Conservation (phyloP, 2,329 filamentous ascomycete genomes). For the Stagonosporopsis rhizophila region DNA sequence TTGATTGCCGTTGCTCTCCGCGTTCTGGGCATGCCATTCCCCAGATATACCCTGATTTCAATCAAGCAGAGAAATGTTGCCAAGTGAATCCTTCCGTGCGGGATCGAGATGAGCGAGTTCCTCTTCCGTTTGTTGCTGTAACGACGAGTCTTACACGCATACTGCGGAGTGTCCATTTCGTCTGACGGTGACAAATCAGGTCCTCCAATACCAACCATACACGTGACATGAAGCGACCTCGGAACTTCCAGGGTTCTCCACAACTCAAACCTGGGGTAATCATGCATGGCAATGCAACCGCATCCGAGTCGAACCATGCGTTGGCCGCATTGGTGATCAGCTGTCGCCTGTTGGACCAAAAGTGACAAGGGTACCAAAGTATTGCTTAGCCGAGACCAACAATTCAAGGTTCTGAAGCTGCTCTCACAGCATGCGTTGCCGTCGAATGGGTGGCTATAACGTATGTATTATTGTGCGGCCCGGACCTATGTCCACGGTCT, state of each 20-base stretch:
- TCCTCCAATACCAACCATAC: neutral
- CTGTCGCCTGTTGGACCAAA: conserved; percentile 4
- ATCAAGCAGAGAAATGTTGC: neutral
- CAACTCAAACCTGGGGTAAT: conserved; percentile 11
- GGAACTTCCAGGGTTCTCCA: conserved; percentile 8
- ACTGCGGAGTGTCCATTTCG: neutral
- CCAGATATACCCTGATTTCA: neutral
- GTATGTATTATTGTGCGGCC: conserved; percentile 28
- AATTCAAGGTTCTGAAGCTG: neutral
- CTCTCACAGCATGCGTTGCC: neutral
- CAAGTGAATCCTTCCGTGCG: neutral
- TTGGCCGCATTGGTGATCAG: neutral
- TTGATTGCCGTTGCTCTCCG: neutral
- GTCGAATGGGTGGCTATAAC: conserved; percentile 6
- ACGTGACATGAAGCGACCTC: conserved; percentile 6
- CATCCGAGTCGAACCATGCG: neutral
- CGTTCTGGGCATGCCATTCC: neutral
- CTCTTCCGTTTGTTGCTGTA: no score
- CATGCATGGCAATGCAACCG: conserved; percentile 1
- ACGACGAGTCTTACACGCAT: neutral
- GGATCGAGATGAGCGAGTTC: neutral
- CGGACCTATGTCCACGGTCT: conserved; percentile 25
- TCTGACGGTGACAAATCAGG: neutral
- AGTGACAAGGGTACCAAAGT: neutral
- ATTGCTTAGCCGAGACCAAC: neutral